Evolutionary conservation across 2,329 filamentous ascomycete species (phyloP), one percentile per base, ranked within the genome.

Genomic region (Domatiomyces catenatus): DNA sequence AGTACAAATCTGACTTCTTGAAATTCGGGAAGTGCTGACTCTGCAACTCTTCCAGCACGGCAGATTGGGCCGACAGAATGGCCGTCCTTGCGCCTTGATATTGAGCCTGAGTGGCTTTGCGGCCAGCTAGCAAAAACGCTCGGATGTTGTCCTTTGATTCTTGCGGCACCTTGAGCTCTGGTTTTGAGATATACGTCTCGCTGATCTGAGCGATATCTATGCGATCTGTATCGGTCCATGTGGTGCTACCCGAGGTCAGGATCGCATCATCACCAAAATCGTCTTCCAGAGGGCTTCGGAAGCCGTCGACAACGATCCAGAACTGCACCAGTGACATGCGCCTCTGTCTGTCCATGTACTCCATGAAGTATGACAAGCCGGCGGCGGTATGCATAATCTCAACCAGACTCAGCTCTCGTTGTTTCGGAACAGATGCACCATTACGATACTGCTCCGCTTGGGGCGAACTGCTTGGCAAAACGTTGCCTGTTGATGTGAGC

Each of bases 321-420:
- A 96, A 98, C 62, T 98, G 92, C 5, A 98, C 89, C 46, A 95
- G 71, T 12, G 84, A 77, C 83, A 96, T 90, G 22, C 90, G 73
- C 15, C 77, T 76, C 63, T 89, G 84, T 43, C 92, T 81, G 64
- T 98, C 92, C 92, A 98, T 98, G 62, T 88, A 96, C 64, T 98
- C 92, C 92, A 98, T 98, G 69, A 98, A 96, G 64, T 94, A 98
- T 2, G 92, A 96, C 7, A 98, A 73, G 0, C 87, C 90, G 1
- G 90, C 84, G 2, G 92, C 79, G 65, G 93, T 88, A 58, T 89
- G 84, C 52, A 98, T 74, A n/a, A 98, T 75, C 57, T 96, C 88
- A 10, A 82, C 78, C 1, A 96, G 72, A 0, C 85, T 81, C 6
- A 83, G 83, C 59, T 84, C 84, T 56, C 88, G 82, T 19, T 10